These are phyloP conservation scores for Quercus cerris DNA, from an alignment of 306 rosid species.

Conservation along the genomic window DNA sequence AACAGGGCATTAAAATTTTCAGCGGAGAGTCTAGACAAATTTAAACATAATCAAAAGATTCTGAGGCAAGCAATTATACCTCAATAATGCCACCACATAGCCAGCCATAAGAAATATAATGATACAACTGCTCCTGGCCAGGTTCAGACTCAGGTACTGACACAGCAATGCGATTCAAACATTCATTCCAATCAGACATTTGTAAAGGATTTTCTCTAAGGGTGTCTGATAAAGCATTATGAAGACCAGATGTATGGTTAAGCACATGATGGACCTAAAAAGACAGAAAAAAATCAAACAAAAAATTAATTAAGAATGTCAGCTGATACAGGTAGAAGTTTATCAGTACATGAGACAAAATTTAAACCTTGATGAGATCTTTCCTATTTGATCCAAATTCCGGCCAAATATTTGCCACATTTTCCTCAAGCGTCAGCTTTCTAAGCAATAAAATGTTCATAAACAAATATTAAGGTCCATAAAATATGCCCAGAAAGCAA, in stretches of 20 bases:
- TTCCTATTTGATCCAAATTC: constrained; percentile 78
- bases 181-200: constrained; percentile 82
- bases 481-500: background rate
- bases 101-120: constrained; percentile 86
- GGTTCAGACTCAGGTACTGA: constrained; percentile 87
- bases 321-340: background rate
- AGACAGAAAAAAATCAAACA: background rate
- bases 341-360: constrained; percentile 15
- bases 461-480: constrained; percentile 12
- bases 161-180: constrained; percentile 56
- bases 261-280: constrained; percentile 94
- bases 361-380: constrained; percentile 68
- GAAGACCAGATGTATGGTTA: constrained; percentile 97
- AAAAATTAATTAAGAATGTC: constrained; percentile 4
- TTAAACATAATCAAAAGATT: background rate
- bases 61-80: constrained; percentile 45
- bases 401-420: constrained; percentile 83
- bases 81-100: constrained; percentile 95
- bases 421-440: constrained; percentile 78
- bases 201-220: constrained; percentile 61
- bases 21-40: background rate
- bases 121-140: constrained; percentile 86
- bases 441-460: constrained; percentile 38
- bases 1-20: constrained; percentile 5
- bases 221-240: constrained; percentile 67